Evolutionary conservation across 2,329 filamentous ascomycete genomes (phyloP), one percentile per base, ranked within the genome.

Genomic region (Fusarium pseudoanthophilum): DNA sequence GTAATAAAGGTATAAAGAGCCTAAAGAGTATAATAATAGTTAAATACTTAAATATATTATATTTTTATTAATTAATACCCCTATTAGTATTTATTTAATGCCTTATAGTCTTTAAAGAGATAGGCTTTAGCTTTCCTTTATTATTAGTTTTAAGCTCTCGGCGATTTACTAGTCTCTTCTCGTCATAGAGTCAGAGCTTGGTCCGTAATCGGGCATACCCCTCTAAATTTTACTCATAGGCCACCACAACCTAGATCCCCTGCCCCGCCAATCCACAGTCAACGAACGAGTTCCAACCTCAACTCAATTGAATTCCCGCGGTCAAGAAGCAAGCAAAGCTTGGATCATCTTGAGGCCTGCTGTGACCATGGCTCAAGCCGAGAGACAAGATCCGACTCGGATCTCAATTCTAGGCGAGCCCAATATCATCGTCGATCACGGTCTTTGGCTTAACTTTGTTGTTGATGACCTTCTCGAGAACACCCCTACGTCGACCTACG

Each of bases 381-480:
- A 65, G 55, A 72, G 71, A 28, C 75, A 71, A 36, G 80, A 81
- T 72, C 89, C 89, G 34, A 88, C 88, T 57, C 83, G 85, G 80
- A 94, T 98, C 79, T 87, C 89, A 40, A 97, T 99, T 76, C 86
- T 99, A 67, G 95, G 95, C 75, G 93, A 93, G 79, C 94, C 97
- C 77, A 92, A 92, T 79, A 98, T 99, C 77, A 87, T 98, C 73
- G 92, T 98, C 79, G 94, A 98, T 81, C 94, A 97, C 81, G 94
- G 92, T 74, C 89, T 99, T 63, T 98, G 95, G 94, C 89, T 92
- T 72, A 88, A 88, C 79, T 96, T 93, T 81, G 91, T 98, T 72
- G 91, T 92, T 60, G 84, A 91, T 75, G 95, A 99, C 83, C 88
- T 99, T 64, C 86, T 98, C 71, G 84, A 88, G 62, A 93, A 92